phyloP scores from a whole-genome alignment of 73 alveolate species.

The Paramecium sonneborni region DNA sequence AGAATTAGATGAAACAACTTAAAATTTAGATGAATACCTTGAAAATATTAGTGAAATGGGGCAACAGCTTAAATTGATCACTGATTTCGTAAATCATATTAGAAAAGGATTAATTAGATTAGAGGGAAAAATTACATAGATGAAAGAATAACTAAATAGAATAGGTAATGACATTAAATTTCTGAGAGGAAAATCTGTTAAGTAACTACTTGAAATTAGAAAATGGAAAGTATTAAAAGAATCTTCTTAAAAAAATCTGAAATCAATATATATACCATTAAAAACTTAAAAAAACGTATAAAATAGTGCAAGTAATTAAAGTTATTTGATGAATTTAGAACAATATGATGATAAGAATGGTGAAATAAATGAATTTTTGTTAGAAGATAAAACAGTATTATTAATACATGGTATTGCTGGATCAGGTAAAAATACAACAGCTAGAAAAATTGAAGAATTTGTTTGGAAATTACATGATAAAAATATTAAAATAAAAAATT shows the following conservation, averaged over 20 bases:
- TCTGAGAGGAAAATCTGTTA: not conserved
- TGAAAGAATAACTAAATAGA: not conserved
- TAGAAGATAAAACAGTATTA: not conserved
- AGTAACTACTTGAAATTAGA: not conserved
- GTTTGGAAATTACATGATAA: not conserved
- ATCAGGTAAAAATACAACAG: constrained; percentile 29
- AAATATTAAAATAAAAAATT: not conserved
- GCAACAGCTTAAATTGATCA: not conserved
- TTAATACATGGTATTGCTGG: constrained; percentile 20
- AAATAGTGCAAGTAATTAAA: not conserved
- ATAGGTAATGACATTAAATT: not conserved
- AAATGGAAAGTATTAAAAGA: not conserved
- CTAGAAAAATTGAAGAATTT: not conserved
- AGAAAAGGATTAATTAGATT: not conserved
- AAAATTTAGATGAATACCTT: not conserved
- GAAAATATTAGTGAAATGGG: not conserved
- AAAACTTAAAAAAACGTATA: not conserved
- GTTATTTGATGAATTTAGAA: not conserved
- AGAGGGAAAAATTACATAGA: not conserved
- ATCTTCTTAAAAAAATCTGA: not conserved
- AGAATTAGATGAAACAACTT: not conserved
- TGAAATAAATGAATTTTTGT: not conserved
- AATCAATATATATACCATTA: not conserved
- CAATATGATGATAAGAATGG: not conserved
- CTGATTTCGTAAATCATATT: not conserved